Percentiles rank a stretch among this genome's conserved stretches.
Conservation (phyloP, 2,329 filamentous ascomycete species). For the Emmonsiellopsis sp. region DNA sequence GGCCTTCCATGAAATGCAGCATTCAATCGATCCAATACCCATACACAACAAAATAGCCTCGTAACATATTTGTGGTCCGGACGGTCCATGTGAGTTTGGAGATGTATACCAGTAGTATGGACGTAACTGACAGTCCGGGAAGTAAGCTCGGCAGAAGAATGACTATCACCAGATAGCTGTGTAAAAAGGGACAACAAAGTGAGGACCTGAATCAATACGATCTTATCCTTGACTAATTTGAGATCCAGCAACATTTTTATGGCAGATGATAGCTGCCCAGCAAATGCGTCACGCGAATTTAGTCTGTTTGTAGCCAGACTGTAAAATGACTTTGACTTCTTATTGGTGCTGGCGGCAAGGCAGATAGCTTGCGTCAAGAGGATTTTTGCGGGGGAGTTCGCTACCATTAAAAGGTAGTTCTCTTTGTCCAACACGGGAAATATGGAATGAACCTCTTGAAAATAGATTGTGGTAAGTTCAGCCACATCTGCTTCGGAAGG, state of each 20-base stretch:
- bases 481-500: slow-evolving; percentile 42
- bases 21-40: slow-evolving; percentile 53
- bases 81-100: slow-evolving; percentile 20
- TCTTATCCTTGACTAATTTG: slow-evolving; percentile 45
- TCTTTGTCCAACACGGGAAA: slow-evolving; percentile 43
- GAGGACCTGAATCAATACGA: slow-evolving; percentile 47
- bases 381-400: slow-evolving; percentile 25
- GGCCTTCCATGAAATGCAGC: slow-evolving; percentile 53
- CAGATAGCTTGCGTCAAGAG: slow-evolving; percentile 46
- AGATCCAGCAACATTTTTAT: slow-evolving; percentile 45
- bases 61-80: slow-evolving; percentile 17
- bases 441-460: slow-evolving; percentile 47
- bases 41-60: slow-evolving; percentile 49
- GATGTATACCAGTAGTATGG: slow-evolving; percentile 49
- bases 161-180: slow-evolving; percentile 48
- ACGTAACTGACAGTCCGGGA: slow-evolving; percentile 49
- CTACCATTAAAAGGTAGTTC: slow-evolving; percentile 12
- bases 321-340: slow-evolving; percentile 37
- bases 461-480: slow-evolving; percentile 39
- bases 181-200: slow-evolving; percentile 50
- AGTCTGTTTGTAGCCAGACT: slow-evolving; percentile 6
- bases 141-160: slow-evolving; percentile 46
- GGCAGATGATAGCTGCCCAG: slow-evolving; percentile 36
- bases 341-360: slow-evolving; percentile 46
- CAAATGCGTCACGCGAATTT: slow-evolving; percentile 15